phyloP scores from a whole-genome alignment of 306 rosid genomes.

The Adenanthera pavonina region DNA sequence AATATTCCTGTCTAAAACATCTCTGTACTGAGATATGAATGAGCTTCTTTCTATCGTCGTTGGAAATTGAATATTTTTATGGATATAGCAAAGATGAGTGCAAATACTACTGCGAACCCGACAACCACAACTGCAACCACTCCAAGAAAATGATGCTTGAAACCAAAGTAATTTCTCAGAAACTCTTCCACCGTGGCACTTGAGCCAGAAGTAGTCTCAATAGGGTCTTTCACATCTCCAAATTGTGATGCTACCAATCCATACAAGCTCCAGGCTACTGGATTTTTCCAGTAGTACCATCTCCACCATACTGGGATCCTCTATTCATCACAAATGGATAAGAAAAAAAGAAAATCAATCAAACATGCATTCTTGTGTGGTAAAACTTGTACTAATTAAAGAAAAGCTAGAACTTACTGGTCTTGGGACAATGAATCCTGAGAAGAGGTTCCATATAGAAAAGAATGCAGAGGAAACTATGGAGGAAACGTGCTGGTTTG shows the following conservation, averaged over 20 bases:
- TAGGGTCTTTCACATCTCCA: conserved; percentile 50
- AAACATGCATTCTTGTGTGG: background rate
- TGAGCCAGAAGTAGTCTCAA: conserved; percentile 32
- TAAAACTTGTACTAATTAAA: background rate
- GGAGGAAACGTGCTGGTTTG: conserved; percentile 57
- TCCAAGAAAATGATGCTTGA: conserved; percentile 51
- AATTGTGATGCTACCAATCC: conserved; percentile 66
- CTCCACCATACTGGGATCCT: conserved; percentile 72
- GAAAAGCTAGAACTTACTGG: conserved; percentile 47
- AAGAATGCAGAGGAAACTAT: conserved; percentile 55
- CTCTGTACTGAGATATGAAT: background rate
- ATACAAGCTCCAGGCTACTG: conserved; percentile 65
- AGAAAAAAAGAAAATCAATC: background rate
- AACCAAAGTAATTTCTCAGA: conserved; percentile 51
- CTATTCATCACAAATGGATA: conserved; percentile 33
- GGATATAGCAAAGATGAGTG: conserved; percentile 45
- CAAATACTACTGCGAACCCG: conserved; percentile 46
- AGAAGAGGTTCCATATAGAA: conserved; percentile 65
- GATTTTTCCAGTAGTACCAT: conserved; percentile 64
- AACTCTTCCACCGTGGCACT: conserved; percentile 45
- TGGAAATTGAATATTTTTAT: conserved; percentile 51
- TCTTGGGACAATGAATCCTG: conserved; percentile 66
- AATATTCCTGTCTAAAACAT: background rate
- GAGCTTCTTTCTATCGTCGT: background rate
- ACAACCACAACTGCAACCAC: conserved; percentile 50